A percentile compares a stretch with the other conserved stretches of the same genome.
These are phyloP conservation scores for Citrus reticulata DNA, from an alignment of 345 rosid genomes.

Conservation along the genomic window DNA sequence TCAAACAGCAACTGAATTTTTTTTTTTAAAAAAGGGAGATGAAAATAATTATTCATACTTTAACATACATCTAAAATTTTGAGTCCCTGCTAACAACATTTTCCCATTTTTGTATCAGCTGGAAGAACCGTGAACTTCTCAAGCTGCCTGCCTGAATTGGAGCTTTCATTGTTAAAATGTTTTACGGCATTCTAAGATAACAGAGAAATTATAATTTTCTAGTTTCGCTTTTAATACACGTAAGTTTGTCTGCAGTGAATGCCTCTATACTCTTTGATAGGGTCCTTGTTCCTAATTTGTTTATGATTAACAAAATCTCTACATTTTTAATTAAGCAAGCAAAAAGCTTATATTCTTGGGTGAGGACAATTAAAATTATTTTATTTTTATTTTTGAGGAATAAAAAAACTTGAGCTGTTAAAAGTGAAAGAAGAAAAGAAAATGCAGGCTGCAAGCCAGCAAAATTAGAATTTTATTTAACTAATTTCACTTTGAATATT, in stretches of 20 bases:
- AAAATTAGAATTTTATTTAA: no score
- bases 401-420: no score
- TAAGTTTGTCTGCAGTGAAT: background rate
- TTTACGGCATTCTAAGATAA: background rate
- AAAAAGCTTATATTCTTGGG: background rate
- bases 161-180: background rate
- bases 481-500: no score
- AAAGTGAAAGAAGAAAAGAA: no score
- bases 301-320: background rate
- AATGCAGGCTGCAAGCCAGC: no score
- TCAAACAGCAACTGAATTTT: background rate
- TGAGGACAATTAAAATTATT: no score
- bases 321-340: background rate
- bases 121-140: slow-evolving; percentile 38
- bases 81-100: background rate
- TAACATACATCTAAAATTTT: background rate
- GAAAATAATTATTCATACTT: background rate
- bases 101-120: slow-evolving; percentile 18
- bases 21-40: background rate
- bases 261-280: background rate
- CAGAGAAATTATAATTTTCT: background rate
- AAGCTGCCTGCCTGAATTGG: slow-evolving; percentile 34
- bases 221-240: background rate
- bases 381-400: no score
- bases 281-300: background rate